These are phyloP conservation scores for Oenanthe sinensis DNA, from an alignment of 129 eudicot genomes.

Conservation along the genomic window DNA sequence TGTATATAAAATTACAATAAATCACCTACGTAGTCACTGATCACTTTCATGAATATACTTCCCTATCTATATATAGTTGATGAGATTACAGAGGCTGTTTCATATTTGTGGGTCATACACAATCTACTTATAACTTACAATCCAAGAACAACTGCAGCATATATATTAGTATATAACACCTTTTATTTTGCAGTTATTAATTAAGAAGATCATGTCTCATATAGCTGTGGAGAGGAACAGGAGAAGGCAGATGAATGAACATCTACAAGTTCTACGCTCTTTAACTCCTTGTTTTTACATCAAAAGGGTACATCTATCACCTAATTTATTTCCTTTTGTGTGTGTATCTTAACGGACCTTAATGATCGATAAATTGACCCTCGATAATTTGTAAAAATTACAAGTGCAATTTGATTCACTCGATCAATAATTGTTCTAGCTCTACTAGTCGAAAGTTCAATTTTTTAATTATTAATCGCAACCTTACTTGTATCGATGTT, in stretches of 20 bases:
- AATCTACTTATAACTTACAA: not conserved
- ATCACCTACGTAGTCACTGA: not conserved
- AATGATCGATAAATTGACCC: not conserved
- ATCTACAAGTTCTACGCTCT: slow-evolving; percentile 85
- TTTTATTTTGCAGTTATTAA: not conserved
- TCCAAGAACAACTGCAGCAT: not conserved
- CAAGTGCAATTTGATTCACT: no score
- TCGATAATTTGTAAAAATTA: not conserved
- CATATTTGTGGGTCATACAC: not conserved
- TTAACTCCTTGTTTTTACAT: slow-evolving; percentile 94
- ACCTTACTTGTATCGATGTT: no score
- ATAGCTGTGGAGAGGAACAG: slow-evolving; percentile 96
- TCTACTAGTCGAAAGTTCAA: no score
- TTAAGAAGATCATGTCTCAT: slow-evolving; percentile 54
- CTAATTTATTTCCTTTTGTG: not conserved
- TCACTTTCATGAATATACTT: not conserved
- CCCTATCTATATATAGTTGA: not conserved
- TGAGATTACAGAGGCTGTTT: not conserved
- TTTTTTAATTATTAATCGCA: no score
- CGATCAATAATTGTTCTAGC: no score
- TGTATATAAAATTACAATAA: not conserved
- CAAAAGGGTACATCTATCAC: slow-evolving; percentile 52
- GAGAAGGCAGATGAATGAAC: slow-evolving; percentile 97
- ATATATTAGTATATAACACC: no score
- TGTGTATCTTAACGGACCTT: not conserved